Base-by-base conservation (phyloP, 1,284 basidiomycete species). In the Xanthoconium separans region DNA sequence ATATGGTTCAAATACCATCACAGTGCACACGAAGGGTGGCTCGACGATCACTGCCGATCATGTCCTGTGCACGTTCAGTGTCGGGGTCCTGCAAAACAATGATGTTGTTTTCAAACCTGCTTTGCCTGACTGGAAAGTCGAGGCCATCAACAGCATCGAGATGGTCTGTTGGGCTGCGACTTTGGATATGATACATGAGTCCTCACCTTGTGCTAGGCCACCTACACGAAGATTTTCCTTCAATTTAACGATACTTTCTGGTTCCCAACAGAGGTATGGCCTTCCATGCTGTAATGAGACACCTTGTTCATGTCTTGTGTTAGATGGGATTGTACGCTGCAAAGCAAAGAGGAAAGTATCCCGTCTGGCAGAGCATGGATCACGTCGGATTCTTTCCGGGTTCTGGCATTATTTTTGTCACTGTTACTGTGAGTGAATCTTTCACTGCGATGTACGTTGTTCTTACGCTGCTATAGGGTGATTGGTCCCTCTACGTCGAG, bases 221-320 rank as follows among this genome's bases (percentile, higher is more conserved):
- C 79, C 3, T 89, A 85, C 62, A 87, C 85, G 5, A 89, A 88
- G 70, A 85, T 89, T 44, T 89, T 87, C 67, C 61, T 88, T 43
- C 77, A 83, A 56, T 89, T 88, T 62, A 74, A 80, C 0, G 62
- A 78, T 52, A 83, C 82, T 40, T 89, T 89, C 65, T 89, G 86
- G 86, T 85, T 85, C 55, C 76, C 83, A 39, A 82, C 82, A 0
- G 75, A 88, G 77, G 84, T 82, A 54, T n/a, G 55, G 0, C 8
- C 16, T 34, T 9, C 22, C 27, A 44, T 4, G 24, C 36, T 41
- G 6, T 34, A 12, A 22, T 2, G 6, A 9, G 6, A 41, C 24
- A 2, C 42, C 12, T 24, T 41, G 30, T 16, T 11, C 9, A 40
- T 18, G 33, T 34, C 13, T 6, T 24, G 9, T 11, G 29, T 15